Base-by-base conservation (phyloP, 1,284 basidiomycete species). In the Cutaneotrichosporon spelunceum region DNA sequence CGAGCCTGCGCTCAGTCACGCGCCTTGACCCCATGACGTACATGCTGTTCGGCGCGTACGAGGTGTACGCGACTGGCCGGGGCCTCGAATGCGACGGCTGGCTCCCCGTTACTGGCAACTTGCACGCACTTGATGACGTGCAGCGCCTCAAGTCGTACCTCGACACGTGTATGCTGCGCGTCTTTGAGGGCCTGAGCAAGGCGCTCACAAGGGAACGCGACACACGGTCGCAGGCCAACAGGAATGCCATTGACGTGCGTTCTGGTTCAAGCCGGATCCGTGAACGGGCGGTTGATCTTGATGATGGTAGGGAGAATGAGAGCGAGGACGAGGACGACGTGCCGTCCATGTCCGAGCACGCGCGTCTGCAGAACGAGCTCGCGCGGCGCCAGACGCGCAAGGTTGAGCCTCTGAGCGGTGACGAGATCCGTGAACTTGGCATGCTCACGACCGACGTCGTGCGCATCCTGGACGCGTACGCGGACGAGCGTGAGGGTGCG, bases 11-110 rank as follows among this genome's bases (percentile, higher is more conserved):
- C 52, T 86, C 83, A 29, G 91, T 89, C n/a, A 93, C 91, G 1
- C 87, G 88, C 36, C 81, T 97, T 34, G 93, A 97, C 77, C 90
- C 90, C 10, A 83, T 97, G 82, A 89, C 89, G 1, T 96, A 93
- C 76, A 86, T 96, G 80, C 83, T 98, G 11, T 97, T 98, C 69
- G 94, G 94, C 14, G 92, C 93, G 0, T 87, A 90, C 75, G 84
- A 88, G 59, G 83, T 93, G 47, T 79, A 85, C 61, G 84, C 88
- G 50, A 85, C 84, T 1, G 83, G 85, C 48, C 82, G 84, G 19
- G 90, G 90, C 2, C 78, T 93, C 30, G 87, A 90, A 72, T 94
- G 91, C 74, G 94, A 98, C 72, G 86, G 85, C 50, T 98, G 94
- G 94, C 81, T 97, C 24, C 91, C 92, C 11, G 85, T 97, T 56